Percentiles rank a stretch among this genome's conserved stretches.
Evolutionary conservation across 2,329 filamentous ascomycete species (phyloP).

Genomic region (Scytalidium lignicola): DNA sequence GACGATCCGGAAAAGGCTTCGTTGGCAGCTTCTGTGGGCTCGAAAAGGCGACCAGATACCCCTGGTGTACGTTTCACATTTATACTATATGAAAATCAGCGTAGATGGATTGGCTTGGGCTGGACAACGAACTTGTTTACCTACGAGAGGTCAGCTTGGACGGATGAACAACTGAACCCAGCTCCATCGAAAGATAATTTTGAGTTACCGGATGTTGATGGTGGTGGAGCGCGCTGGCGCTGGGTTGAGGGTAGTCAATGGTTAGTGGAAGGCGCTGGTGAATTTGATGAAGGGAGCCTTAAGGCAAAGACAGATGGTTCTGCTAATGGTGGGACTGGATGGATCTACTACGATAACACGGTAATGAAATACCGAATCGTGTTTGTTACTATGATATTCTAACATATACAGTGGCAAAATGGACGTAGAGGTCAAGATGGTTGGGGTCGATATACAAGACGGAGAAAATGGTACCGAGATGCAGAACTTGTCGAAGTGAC

Average conservation of each 20-base stretch:
- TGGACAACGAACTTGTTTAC: slow-evolving; percentile 91
- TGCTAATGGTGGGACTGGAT: slow-evolving; percentile 58
- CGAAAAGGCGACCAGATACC: slow-evolving; percentile 43
- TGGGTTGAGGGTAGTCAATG: slow-evolving; percentile 87
- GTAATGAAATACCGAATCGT: slow-evolving; percentile 38
- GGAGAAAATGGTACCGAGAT: slow-evolving; percentile 94
- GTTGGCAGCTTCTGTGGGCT: slow-evolving; percentile 29
- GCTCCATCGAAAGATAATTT: slow-evolving; percentile 72
- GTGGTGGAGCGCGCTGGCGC: slow-evolving; percentile 59
- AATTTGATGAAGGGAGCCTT: slow-evolving; percentile 40
- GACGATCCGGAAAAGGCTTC: slow-evolving; percentile 15
- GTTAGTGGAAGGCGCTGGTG: slow-evolving; percentile 72
- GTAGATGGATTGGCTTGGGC: slow-evolving; percentile 88
- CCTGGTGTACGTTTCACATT: slow-evolving; percentile 94
- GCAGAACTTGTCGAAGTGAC: slow-evolving; percentile 82
- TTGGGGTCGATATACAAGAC: slow-evolving; percentile 90
- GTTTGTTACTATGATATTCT: slow-evolving; percentile 1
- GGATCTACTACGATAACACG: slow-evolving; percentile 99
- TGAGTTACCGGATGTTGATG: slow-evolving; percentile 61
- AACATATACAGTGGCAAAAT: slow-evolving; percentile 68
- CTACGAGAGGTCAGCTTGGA: slow-evolving; percentile 88
- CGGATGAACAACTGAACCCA: slow-evolving; percentile 86
- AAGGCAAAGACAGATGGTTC: slow-evolving; percentile 30
- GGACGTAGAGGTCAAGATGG: slow-evolving; percentile 80
- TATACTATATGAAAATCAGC: slow-evolving; percentile 92